Conservation (phyloP, 2,329 filamentous ascomycete genomes). For the Penicillium vulpinum region DNA sequence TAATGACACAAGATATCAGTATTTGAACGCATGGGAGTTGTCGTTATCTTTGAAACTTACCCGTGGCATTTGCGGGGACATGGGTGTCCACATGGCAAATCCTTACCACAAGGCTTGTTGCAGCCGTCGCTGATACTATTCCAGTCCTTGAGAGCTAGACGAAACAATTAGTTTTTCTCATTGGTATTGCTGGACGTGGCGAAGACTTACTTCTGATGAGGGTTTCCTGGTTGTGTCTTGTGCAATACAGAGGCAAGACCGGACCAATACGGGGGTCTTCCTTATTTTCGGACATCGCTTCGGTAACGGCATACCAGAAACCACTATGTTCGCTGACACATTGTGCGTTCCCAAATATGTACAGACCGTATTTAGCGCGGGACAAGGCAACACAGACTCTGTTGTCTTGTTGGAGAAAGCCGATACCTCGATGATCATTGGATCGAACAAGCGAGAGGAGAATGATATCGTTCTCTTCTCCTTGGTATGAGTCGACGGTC, state of each 20-base stretch:
- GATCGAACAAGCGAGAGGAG: conserved; percentile 79
- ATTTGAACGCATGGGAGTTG: not conserved
- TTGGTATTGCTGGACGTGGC: too few relatives aligned
- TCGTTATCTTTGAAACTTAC: conserved; percentile 31
- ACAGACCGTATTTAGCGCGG: conserved; percentile 75
- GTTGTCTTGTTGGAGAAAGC: conserved; percentile 70
- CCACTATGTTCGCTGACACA: conserved; percentile 50
- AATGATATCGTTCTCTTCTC: conserved; percentile 84
- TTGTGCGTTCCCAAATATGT: conserved; percentile 75
- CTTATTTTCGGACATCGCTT: conserved; percentile 40
- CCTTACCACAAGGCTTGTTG: conserved; percentile 46
- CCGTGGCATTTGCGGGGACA: conserved; percentile 57
- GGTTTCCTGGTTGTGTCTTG: conserved; percentile 56
- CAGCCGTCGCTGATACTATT: conserved; percentile 56
- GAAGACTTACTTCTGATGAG: conserved; percentile 48
- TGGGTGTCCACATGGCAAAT: conserved; percentile 53
- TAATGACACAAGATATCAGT: not conserved
- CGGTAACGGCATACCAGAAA: conserved; percentile 55
- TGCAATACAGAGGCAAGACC: conserved; percentile 64
- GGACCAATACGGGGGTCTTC: conserved; percentile 44
- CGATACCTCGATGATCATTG: conserved; percentile 59
- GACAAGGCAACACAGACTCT: conserved; percentile 64
- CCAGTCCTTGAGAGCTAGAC: conserved; percentile 48
- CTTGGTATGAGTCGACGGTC: conserved; percentile 88
- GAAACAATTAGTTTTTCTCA: not conserved